Percentiles rank a stretch among this genome's conserved stretches.
phyloP scores from a whole-genome alignment of 2,329 filamentous ascomycete genomes.

The Aspergillus transmontanensis region DNA sequence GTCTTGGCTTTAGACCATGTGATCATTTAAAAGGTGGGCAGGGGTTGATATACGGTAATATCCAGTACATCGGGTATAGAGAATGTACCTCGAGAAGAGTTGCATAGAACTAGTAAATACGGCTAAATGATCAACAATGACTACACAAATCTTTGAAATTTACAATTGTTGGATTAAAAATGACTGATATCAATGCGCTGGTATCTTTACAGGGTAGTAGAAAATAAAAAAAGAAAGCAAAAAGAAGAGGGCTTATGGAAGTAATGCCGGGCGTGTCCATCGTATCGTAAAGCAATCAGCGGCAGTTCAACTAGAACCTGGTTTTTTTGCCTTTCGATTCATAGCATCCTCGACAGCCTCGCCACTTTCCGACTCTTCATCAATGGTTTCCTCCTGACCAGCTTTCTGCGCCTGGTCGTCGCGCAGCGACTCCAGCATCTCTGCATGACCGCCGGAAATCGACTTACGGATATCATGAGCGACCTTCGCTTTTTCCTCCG shows the following conservation, averaged over 20 bases:
- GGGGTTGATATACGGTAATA: neutral
- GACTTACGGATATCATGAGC: slow-evolving; percentile 42
- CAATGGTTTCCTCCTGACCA: slow-evolving; percentile 26
- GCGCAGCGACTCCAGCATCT: slow-evolving; percentile 32
- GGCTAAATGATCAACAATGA: neutral
- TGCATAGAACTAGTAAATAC: neutral
- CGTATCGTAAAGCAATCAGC: slow-evolving; percentile 1
- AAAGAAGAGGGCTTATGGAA: neutral
- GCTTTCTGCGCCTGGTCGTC: slow-evolving; percentile 30
- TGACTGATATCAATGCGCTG: neutral
- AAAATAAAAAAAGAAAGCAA: neutral
- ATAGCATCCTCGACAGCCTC: slow-evolving; percentile 13
- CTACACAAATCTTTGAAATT: neutral
- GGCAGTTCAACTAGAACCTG: neutral
- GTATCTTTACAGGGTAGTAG: slow-evolving; percentile 7
- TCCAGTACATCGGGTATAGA: neutral
- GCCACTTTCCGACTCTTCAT: slow-evolving; percentile 23
- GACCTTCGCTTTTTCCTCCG: slow-evolving; percentile 38
- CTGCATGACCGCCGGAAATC: slow-evolving; percentile 33
- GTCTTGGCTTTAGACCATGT: neutral
- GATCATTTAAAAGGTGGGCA: neutral
- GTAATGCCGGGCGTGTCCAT: neutral
- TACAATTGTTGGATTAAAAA: neutral
- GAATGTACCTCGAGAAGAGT: neutral
- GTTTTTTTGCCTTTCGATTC: slow-evolving; percentile 5